phyloP scores from a whole-genome alignment of 768 basidiomycete species.

The Rhodotorula diobovata region DNA sequence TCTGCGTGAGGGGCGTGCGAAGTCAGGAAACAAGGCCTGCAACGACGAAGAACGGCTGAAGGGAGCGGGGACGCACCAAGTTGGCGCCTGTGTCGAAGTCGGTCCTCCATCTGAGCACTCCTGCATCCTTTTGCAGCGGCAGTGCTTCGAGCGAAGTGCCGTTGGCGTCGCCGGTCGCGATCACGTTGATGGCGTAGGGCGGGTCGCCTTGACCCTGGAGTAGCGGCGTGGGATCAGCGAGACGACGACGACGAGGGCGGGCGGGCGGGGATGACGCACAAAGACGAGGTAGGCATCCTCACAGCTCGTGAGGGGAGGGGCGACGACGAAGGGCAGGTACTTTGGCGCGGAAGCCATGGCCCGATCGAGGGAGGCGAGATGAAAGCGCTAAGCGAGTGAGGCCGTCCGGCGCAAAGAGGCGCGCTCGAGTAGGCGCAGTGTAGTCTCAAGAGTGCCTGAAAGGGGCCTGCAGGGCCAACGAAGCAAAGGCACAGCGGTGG shows the following conservation, averaged over 20 bases:
- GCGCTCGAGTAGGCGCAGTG: too few relatives aligned
- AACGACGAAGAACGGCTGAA: too few relatives aligned
- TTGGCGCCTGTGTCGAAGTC: conserved; percentile 23
- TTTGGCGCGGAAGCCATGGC: not conserved
- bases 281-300: conserved; percentile 14
- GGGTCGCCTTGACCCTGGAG: conserved; percentile 15
- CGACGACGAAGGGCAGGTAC: conserved; percentile 16
- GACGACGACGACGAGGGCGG: not conserved
- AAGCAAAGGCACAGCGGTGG: too few relatives aligned
- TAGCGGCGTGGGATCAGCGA: not conserved
- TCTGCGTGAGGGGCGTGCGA: not conserved
- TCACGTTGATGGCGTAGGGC: conserved; percentile 12
- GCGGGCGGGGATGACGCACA: not conserved
- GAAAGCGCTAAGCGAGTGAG: too few relatives aligned
- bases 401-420: too few relatives aligned
- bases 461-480: too few relatives aligned
- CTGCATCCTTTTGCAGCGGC: not conserved
- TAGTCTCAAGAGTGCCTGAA: too few relatives aligned
- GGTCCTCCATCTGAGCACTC: not conserved
- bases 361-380: too few relatives aligned
- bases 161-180: conserved; percentile 1
- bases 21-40: too few relatives aligned
- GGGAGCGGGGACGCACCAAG: conserved; percentile 9
- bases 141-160: conserved; percentile 11
- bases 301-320: conserved; percentile 10